phyloP scores from a whole-genome alignment of 1,139 yeast species.

The Kluyveromyces sp. region DNA sequence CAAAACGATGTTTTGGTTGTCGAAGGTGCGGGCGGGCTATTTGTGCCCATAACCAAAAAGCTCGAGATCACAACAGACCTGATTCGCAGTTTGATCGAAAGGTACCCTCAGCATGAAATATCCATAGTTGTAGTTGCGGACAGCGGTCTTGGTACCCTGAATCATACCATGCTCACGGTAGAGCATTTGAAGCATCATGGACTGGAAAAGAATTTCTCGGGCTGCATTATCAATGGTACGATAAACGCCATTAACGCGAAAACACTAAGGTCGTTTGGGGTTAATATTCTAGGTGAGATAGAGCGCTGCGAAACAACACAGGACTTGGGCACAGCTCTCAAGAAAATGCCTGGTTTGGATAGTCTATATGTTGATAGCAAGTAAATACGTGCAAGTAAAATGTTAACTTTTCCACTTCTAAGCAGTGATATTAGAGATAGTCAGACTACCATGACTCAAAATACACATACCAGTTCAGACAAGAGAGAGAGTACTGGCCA shows the following conservation, averaged over 20 bases:
- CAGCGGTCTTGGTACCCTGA: conserved; percentile 30
- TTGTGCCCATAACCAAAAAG: conserved; percentile 26
- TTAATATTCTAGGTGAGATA: conserved; percentile 13
- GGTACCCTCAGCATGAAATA: conserved; percentile 5
- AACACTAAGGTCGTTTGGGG: conserved; percentile 16
- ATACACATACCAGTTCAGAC: not conserved
- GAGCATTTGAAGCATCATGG: conserved; percentile 20
- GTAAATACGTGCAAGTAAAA: not conserved
- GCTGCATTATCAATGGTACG: conserved; percentile 27
- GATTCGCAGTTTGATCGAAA: conserved; percentile 14
- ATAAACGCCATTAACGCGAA: conserved; percentile 21
- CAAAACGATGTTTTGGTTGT: conserved; percentile 17
- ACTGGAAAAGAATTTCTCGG: conserved; percentile 16
- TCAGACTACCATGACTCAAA: not conserved
- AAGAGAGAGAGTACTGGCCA: not conserved
- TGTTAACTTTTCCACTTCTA: not conserved
- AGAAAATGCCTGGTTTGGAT: conserved; percentile 7
- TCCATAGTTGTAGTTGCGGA: conserved; percentile 28
- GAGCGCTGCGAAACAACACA: conserved; percentile 6
- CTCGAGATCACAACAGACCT: conserved; percentile 25
- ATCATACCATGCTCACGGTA: conserved; percentile 29
- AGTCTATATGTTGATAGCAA: not conserved
- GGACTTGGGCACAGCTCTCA: conserved; percentile 4
- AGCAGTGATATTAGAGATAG: not conserved
- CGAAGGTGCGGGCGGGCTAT: conserved; percentile 33